These are phyloP conservation scores for Tilletia setariae DNA, from an alignment of 1,284 basidiomycete species.

Conservation along the genomic window DNA sequence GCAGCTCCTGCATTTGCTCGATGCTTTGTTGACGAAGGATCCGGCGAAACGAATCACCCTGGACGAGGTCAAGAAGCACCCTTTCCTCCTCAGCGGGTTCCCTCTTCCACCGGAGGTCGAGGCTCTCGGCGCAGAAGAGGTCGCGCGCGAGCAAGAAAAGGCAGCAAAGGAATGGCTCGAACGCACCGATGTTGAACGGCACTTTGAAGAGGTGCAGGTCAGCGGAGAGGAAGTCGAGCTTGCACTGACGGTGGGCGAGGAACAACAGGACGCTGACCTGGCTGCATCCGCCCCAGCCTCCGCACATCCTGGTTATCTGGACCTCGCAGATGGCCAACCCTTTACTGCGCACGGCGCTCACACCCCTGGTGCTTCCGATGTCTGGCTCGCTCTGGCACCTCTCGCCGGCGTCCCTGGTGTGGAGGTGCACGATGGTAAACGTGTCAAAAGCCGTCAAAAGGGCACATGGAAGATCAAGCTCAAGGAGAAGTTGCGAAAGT, in stretches of 20 bases:
- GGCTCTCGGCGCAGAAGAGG: background rate
- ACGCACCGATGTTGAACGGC: conserved; percentile 66
- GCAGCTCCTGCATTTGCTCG: conserved; percentile 68
- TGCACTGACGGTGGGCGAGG: conserved; percentile 57
- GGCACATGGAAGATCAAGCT: conserved; percentile 13
- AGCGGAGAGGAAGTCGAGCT: conserved; percentile 76
- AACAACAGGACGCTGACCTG: background rate
- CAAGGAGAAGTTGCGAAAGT: conserved; percentile 12
- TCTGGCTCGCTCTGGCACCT: conserved; percentile 20
- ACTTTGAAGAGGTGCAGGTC: conserved; percentile 65
- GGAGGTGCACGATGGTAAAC: conserved; percentile 23
- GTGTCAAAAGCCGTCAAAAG: background rate
- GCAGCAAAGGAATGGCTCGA: conserved; percentile 74
- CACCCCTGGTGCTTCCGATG: conserved; percentile 16
- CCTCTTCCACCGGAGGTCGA: background rate
- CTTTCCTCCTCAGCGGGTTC: conserved; percentile 77
- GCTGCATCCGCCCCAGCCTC: background rate
- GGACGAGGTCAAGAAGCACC: conserved; percentile 74
- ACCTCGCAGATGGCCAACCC: background rate
- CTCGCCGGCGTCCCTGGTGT: conserved; percentile 18
- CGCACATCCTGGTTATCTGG: background rate
- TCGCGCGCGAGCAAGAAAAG: conserved; percentile 32
- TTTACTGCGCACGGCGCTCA: background rate
- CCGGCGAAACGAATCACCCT: conserved; percentile 73
- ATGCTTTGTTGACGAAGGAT: conserved; percentile 75